These are phyloP conservation scores for Tolypocladium tundrense DNA, from an alignment of 2,329 filamentous ascomycete species.

Conservation along the genomic window DNA sequence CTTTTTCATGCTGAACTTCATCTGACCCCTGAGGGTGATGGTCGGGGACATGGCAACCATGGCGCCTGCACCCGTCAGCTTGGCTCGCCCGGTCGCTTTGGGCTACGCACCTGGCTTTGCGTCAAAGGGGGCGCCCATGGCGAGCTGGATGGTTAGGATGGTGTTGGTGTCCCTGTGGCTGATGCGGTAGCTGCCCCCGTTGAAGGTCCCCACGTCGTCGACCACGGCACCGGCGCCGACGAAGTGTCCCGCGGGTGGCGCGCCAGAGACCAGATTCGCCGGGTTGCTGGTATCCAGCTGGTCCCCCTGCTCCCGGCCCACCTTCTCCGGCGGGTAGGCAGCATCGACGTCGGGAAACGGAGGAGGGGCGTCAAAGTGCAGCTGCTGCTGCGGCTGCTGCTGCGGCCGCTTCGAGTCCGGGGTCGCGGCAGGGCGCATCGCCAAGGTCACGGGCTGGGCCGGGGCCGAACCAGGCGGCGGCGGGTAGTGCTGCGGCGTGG, in stretches of 20 bases:
- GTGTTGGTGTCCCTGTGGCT: constrained; percentile 88
- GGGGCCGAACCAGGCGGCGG: constrained; percentile 10
- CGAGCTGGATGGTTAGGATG: constrained; percentile 79
- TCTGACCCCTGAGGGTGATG: constrained; percentile 68
- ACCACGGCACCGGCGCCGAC: constrained; percentile 48
- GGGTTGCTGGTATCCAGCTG: constrained; percentile 13
- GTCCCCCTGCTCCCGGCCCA: constrained; percentile 10
- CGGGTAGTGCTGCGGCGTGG: constrained; percentile 8
- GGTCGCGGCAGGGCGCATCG: constrained; percentile 14
- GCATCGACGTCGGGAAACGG: constrained; percentile 10
- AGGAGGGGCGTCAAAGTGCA: constrained; percentile 16
- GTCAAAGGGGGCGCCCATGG: constrained; percentile 73
- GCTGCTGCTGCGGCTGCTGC: constrained; percentile 12
- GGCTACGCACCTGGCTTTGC: constrained; percentile 58
- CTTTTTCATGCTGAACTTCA: constrained; percentile 89
- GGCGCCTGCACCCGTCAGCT: constrained; percentile 38
- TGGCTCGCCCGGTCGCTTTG: not conserved
- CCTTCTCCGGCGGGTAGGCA: constrained; percentile 19
- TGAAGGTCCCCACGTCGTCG: constrained; percentile 94
- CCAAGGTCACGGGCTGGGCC: constrained; percentile 9
- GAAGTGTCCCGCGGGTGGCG: constrained; percentile 45
- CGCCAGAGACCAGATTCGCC: constrained; percentile 25
- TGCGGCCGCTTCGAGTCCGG: constrained; percentile 11
- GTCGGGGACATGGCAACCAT: constrained; percentile 95
- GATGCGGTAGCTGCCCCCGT: constrained; percentile 88